A percentile compares a stretch with the other conserved stretches of the same genome.
phyloP scores from a whole-genome alignment of 208 protist genomes.

The Entamoeba moshkovskii region DNA sequence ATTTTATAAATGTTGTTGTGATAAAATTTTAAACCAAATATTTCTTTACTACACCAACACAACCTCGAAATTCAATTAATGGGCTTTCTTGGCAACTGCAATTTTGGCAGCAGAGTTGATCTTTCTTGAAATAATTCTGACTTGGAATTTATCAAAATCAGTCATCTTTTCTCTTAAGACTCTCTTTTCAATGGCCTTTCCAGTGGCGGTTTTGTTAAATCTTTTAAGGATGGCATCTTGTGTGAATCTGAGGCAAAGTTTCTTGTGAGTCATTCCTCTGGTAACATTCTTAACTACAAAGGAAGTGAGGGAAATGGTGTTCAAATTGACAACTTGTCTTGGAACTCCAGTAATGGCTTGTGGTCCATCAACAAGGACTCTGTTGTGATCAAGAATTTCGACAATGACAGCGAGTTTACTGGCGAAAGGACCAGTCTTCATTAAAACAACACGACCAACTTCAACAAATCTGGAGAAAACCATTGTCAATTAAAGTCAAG shows the following conservation, averaged over 20 bases:
- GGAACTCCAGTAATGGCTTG: neutral
- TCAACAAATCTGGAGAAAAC: slow-evolving; percentile 9
- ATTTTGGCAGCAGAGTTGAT: neutral
- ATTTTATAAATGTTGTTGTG: neutral
- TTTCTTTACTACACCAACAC: neutral
- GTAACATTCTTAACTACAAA: neutral
- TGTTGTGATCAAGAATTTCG: slow-evolving; percentile 8
- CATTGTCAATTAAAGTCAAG: neutral
- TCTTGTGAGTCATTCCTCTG: neutral
- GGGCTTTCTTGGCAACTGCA: neutral
- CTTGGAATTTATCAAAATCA: slow-evolving; percentile 5
- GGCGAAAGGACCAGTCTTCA: slow-evolving; percentile 1
- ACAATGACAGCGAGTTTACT: slow-evolving; percentile 13
- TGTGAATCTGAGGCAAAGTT: neutral
- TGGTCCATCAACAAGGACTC: slow-evolving; percentile 9
- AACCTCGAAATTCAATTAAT: neutral
- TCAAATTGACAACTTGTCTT: slow-evolving; percentile 13
- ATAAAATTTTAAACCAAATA: neutral
- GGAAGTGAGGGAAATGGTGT: neutral
- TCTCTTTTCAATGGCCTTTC: neutral
- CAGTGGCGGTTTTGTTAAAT: neutral
- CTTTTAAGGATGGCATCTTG: neutral
- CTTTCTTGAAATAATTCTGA: neutral
- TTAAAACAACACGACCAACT: slow-evolving; percentile 13
- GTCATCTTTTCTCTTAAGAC: slow-evolving; percentile 2